Percentiles rank a stretch among this genome's conserved stretches.
Conservation (phyloP, 768 basidiomycete species). For the Chlorophyllum brunneum region DNA sequence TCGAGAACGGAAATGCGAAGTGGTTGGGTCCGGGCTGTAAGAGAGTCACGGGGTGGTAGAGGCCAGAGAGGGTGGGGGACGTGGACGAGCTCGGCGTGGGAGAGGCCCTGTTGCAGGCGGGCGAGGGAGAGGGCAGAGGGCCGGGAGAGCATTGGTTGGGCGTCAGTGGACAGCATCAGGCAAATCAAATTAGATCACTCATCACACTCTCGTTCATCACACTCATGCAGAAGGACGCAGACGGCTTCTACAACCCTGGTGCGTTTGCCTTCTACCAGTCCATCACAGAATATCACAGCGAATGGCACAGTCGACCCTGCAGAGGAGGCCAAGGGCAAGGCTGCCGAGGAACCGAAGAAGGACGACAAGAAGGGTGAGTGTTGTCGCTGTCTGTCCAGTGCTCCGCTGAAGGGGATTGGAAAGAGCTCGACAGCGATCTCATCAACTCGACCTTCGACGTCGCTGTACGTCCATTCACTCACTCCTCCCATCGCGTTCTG, state of each 20-base stretch:
- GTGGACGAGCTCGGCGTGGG: conserved; percentile 54
- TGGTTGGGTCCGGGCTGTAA: conserved; percentile 13
- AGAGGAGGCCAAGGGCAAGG: conserved; percentile 15
- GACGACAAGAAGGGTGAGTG: conserved; percentile 13
- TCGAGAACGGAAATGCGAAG: conserved; percentile 76
- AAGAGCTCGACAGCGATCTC: conserved; percentile 50
- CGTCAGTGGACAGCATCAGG: no score
- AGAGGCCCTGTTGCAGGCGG: conserved; percentile 12
- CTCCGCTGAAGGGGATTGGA: background rate
- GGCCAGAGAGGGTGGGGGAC: conserved; percentile 66
- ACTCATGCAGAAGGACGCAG: conserved; percentile 68
- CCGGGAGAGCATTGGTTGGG: background rate
- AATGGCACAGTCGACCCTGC: background rate
- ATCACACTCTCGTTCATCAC: conserved; percentile 8
- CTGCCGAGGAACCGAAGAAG: conserved; percentile 22
- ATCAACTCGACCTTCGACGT: conserved; percentile 83
- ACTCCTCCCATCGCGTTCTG: conserved; percentile 4
- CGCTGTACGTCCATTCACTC: conserved; percentile 44
- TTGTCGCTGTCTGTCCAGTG: background rate
- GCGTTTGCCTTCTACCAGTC: conserved; percentile 12
- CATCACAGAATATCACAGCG: background rate
- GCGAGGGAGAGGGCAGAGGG: conserved; percentile 6
- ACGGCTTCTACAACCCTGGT: conserved; percentile 76
- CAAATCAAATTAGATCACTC: no score
- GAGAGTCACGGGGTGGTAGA: conserved; percentile 26